phyloP scores from a whole-genome alignment of 306 rosid species.

The Fragaria ananassa region DNA sequence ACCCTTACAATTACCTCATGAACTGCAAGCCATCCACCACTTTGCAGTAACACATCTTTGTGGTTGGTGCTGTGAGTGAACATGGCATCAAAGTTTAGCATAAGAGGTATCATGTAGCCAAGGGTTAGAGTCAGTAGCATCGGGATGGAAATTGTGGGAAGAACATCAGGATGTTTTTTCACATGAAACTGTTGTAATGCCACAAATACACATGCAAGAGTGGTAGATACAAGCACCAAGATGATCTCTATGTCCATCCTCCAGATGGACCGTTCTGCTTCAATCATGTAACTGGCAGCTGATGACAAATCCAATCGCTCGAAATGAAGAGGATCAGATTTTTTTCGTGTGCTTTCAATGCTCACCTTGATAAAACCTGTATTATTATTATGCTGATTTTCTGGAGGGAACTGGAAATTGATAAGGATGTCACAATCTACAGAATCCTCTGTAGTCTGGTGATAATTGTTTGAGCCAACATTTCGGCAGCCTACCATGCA shows the following conservation, averaged over 20 bases:
- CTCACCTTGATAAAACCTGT: slow-evolving; percentile 35
- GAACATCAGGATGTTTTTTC: slow-evolving; percentile 36
- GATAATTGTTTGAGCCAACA: background rate
- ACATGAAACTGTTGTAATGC: slow-evolving; percentile 48
- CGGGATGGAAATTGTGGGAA: slow-evolving; percentile 46
- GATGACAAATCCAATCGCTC: slow-evolving; percentile 33
- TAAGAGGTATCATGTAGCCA: slow-evolving; percentile 44
- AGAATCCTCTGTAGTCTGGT: slow-evolving; percentile 10
- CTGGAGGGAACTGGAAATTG: slow-evolving; percentile 47
- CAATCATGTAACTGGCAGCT: background rate
- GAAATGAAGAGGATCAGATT: slow-evolving; percentile 49
- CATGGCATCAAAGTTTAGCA: slow-evolving; percentile 59
- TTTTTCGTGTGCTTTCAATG: slow-evolving; percentile 45
- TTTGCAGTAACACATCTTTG: slow-evolving; percentile 24
- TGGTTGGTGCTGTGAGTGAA: slow-evolving; percentile 23
- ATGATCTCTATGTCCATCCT: slow-evolving; percentile 55
- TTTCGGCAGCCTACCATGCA: slow-evolving; percentile 70
- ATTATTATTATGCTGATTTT: background rate
- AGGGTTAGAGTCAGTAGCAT: slow-evolving; percentile 45
- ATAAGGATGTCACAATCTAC: slow-evolving; percentile 53
- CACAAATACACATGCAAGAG: slow-evolving; percentile 49
- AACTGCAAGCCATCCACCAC: slow-evolving; percentile 49
- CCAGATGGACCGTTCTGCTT: slow-evolving; percentile 26
- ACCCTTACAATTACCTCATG: slow-evolving; percentile 46
- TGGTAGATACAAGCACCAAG: slow-evolving; percentile 52